These are phyloP conservation scores for Crassisporium funariophilum DNA, from an alignment of 768 basidiomycete genomes.

Conservation along the genomic window DNA sequence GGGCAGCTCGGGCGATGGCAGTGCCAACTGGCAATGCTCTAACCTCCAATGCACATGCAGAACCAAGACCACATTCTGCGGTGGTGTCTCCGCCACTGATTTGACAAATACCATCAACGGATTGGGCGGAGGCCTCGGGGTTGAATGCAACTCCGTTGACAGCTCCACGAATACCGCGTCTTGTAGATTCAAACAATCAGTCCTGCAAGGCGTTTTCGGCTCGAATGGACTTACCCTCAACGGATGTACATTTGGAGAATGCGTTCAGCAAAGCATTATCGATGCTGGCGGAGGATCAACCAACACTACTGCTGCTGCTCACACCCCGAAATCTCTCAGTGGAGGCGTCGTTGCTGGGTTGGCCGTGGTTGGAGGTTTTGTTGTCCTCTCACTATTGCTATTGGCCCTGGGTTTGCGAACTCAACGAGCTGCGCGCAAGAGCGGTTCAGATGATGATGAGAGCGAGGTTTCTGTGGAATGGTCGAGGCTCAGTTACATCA, in stretches of 20 bases:
- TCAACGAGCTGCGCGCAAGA: constrained; percentile 64
- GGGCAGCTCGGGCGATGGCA: constrained; percentile 34
- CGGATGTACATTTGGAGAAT: constrained; percentile 86
- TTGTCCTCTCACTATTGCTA: constrained; percentile 58
- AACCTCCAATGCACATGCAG: constrained; percentile 78
- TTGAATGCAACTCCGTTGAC: constrained; percentile 62
- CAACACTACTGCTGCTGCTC: constrained; percentile 23
- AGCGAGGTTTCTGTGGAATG: constrained; percentile 66
- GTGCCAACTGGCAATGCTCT: constrained; percentile 69
- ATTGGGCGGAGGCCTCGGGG: constrained; percentile 64
- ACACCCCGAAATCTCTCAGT: constrained; percentile 51
- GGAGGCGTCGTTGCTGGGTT: constrained; percentile 91
- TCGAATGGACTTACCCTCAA: constrained; percentile 67
- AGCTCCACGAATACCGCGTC: constrained; percentile 47
- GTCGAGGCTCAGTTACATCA: constrained; percentile 66
- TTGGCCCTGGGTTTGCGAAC: constrained; percentile 61
- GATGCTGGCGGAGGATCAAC: constrained; percentile 49
- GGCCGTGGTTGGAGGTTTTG: constrained; percentile 74
- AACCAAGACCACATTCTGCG: constrained; percentile 74
- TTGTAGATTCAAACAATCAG: constrained; percentile 78
- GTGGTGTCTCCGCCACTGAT: constrained; percentile 45
- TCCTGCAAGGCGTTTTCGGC: constrained; percentile 74
- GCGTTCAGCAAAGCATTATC: constrained; percentile 79
- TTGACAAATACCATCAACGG: constrained; percentile 65
- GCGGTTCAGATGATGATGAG: constrained; percentile 36